Conservation (phyloP, 129 eudicot genomes). For the Smallanthus sonchifolius region DNA sequence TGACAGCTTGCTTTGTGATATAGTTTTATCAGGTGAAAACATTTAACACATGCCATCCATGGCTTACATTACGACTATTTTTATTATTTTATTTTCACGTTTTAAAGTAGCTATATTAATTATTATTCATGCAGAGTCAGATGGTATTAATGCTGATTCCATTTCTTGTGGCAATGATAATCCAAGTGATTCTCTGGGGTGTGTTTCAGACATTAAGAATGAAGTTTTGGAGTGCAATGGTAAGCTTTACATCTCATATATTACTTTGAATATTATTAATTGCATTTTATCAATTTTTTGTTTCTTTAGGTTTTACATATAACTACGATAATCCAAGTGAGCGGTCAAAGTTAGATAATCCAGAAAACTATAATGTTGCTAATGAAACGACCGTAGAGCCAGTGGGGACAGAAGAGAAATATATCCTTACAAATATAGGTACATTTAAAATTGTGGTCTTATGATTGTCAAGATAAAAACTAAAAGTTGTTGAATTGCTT, state of each 20-base stretch:
- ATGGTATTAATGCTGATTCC: not conserved
- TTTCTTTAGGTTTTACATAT: not conserved
- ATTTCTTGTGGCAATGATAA: not conserved
- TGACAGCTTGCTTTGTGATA: not conserved
- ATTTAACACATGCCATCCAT: not conserved
- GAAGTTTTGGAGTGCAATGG: slow-evolving; percentile 8
- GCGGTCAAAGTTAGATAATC: not conserved
- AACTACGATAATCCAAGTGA: not conserved
- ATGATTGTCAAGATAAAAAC: not conserved
- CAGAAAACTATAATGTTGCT: not conserved
- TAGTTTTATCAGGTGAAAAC: slow-evolving; percentile 7
- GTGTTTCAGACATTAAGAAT: not conserved
- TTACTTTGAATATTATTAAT: not conserved
- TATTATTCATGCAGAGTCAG: not conserved
- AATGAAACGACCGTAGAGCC: not conserved
- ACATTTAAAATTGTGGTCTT: not conserved
- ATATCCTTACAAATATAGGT: not conserved
- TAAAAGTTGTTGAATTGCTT: not conserved
- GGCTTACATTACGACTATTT: not conserved
- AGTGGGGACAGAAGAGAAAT: not conserved
- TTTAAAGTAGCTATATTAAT: not conserved
- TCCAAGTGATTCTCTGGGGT: not conserved
- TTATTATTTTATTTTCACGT: not conserved
- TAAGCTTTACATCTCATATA: not conserved
- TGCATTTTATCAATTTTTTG: not conserved